Base-by-base conservation (phyloP, 1,284 basidiomycete species). In the Fomitopsis palustris region DNA sequence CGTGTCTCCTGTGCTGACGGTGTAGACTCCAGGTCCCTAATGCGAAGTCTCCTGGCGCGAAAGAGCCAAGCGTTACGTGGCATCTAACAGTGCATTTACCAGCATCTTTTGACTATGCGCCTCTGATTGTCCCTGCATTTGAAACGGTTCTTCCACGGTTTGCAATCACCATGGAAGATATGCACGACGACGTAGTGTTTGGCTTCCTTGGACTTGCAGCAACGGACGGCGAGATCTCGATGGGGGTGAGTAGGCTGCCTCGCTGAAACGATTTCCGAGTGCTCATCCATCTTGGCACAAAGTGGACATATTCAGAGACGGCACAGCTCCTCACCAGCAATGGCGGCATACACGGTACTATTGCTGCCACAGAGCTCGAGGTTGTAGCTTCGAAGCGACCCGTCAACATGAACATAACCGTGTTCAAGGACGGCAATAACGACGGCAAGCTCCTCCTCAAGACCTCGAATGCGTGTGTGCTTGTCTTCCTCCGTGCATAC, bases 301-400 rank as follows among this genome's bases (percentile, higher is more conserved):
- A 55, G 53, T 55, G 23, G 2, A 16, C 31, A 7, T 29, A 10
- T 6, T 38, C 53, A 41, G 27, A 47, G 7, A 17, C 12, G 19
- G 43, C 35, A 8, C 14, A 37, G 3, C 43, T 56, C 16, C 42
- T 43, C 23, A 73, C 73, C 1, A 53, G 68, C 2, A 76, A 79
- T 41, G 72, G 71, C 25, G 60, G 64, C 16, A 75, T 83, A 58
- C 61, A 67, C 4, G 81, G 81, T 16, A 67, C 69, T 31, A 79
- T 77, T 67, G 70, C 70, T 21, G 65, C 67, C 12, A 65, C 68
- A 10, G 69, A 72, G 1, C 70, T 83, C 16, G 62, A 62, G 3
- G 58, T 83, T 23, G 33, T 53, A n/a, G 76, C 76, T 9, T 57
- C 66, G 38, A 78, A 78, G 57, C 71, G 68, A 2, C 64, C 52